Percentiles rank a stretch among this genome's conserved stretches.
These are phyloP conservation scores for Saccharum hybrid DNA, from an alignment of 202 grass and related monocot species.

Conservation along the genomic window DNA sequence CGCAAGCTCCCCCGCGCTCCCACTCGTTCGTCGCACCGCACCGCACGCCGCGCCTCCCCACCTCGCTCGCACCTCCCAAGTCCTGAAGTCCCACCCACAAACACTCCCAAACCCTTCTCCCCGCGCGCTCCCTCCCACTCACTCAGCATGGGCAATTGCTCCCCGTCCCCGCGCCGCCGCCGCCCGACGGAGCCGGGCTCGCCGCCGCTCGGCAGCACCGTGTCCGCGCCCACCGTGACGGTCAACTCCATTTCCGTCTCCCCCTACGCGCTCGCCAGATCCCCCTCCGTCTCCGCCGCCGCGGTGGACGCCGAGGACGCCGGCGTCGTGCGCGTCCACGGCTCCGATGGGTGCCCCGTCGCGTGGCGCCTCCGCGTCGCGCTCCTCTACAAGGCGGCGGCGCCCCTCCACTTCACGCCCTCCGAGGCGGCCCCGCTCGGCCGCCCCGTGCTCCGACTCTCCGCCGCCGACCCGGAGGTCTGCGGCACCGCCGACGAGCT, in stretches of 20 bases:
- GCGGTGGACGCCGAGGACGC: conserved; percentile 28
- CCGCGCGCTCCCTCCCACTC: neutral
- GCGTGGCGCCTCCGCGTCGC: conserved; percentile 77
- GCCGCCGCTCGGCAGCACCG: conserved; percentile 1
- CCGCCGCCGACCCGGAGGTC: conserved; percentile 67
- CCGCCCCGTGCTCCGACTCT: conserved; percentile 77
- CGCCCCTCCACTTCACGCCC: conserved; percentile 78
- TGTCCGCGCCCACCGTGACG: neutral
- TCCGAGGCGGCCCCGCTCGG: conserved; percentile 73
- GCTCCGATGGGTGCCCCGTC: conserved; percentile 77
- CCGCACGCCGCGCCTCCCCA: conserved; percentile 14
- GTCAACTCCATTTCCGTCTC: conserved; percentile 31
- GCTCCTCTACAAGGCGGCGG: conserved; percentile 87
- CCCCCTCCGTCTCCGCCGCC: conserved; percentile 47
- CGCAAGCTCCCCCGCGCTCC: conserved; percentile 31
- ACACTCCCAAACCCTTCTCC: conserved; percentile 1
- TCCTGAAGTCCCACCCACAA: neutral
- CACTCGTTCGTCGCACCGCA: neutral
- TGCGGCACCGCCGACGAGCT: conserved; percentile 66
- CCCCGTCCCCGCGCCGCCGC: conserved; percentile 60
- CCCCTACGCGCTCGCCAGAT: conserved; percentile 49
- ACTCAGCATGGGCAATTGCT: conserved; percentile 57
- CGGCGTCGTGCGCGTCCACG: conserved; percentile 70
- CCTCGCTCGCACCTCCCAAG: neutral
- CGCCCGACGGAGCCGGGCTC: conserved; percentile 37